Conservation (phyloP, 2,329 filamentous ascomycete genomes). For the Corniculantispora saksenae region DNA sequence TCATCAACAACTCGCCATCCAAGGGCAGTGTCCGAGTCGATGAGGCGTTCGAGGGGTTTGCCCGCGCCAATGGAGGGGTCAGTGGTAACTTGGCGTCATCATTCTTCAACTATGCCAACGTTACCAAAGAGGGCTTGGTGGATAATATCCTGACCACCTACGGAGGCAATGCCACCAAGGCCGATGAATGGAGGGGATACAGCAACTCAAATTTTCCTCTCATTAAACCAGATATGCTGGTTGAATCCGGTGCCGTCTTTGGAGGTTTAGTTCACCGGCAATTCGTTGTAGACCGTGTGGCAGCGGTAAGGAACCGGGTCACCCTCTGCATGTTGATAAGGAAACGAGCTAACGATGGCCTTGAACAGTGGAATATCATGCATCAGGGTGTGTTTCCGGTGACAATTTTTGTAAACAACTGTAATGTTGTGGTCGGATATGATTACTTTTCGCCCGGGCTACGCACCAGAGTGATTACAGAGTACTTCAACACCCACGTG, state of each 20-base stretch:
- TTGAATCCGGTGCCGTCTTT: constrained; percentile 15
- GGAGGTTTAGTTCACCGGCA: constrained; percentile 23
- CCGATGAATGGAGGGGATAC: constrained; percentile 34
- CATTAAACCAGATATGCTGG: constrained; percentile 31
- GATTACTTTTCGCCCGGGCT: constrained; percentile 34
- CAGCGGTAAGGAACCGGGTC: constrained; percentile 29
- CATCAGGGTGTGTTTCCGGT: constrained; percentile 37
- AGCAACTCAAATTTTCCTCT: constrained; percentile 41
- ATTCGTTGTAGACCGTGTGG: constrained; percentile 25
- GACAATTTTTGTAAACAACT: constrained; percentile 37
- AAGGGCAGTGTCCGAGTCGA: constrained; percentile 32
- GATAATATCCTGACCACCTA: constrained; percentile 37
- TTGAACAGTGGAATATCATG: constrained; percentile 40
- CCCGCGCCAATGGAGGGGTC: constrained; percentile 2
- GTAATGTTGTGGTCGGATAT: constrained; percentile 37
- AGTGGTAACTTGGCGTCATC: constrained; percentile 33
- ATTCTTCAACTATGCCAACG: constrained; percentile 37
- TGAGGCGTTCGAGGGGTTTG: constrained; percentile 31
- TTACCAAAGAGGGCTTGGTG: constrained; percentile 36
- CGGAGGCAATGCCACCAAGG: constrained; percentile 19
- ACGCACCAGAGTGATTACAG: constrained; percentile 32
- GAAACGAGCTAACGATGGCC: background rate
- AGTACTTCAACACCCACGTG: constrained; percentile 25
- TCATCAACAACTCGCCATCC: constrained; percentile 36
- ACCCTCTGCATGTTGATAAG: background rate